These are phyloP conservation scores for Linnemannia hyalina DNA, from an alignment of 192 early-diverging fungal genomes.

Conservation along the genomic window DNA sequence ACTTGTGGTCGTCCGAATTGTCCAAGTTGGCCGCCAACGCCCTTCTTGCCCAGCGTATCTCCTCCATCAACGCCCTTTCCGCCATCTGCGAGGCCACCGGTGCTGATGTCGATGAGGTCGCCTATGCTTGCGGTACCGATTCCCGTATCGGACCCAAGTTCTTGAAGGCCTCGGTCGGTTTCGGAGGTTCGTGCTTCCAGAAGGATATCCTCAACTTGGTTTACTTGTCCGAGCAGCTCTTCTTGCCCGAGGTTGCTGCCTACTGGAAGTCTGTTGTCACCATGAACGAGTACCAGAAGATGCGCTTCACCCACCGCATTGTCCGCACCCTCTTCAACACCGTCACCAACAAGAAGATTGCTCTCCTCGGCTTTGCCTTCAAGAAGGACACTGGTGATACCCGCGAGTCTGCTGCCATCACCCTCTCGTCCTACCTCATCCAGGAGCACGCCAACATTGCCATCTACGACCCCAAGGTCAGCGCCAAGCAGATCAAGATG, in stretches of 20 bases:
- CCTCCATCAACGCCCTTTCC: constrained; percentile 87
- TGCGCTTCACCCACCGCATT: constrained; percentile 78
- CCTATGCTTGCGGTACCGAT: constrained; percentile 89
- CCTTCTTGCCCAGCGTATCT: constrained; percentile 90
- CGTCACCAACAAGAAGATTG: constrained; percentile 79
- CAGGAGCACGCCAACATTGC: constrained; percentile 76
- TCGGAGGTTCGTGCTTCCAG: constrained; percentile 93
- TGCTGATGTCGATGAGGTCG: constrained; percentile 87
- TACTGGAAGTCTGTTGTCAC: constrained; percentile 92
- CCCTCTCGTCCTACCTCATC: constrained; percentile 79
- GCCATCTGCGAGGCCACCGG: constrained; percentile 93
- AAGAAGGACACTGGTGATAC: constrained; percentile 94
- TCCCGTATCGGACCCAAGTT: constrained; percentile 87
- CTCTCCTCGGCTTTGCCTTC: constrained; percentile 89
- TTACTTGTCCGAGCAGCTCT: constrained; percentile 82
- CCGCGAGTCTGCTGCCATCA: constrained; percentile 89
- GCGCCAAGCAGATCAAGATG: constrained; percentile 70
- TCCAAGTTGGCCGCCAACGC: constrained; percentile 93
- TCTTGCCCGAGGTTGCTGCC: constrained; percentile 87
- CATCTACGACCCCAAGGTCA: constrained; percentile 92
- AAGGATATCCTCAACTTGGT: constrained; percentile 92
- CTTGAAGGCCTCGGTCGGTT: constrained; percentile 88
- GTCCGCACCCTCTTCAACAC: constrained; percentile 78
- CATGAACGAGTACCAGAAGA: constrained; percentile 91
- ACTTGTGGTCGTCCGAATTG: constrained; percentile 91